Base-by-base conservation (phyloP, 2,329 filamentous ascomycete species). In the Colletotrichum neosansevieriae region DNA sequence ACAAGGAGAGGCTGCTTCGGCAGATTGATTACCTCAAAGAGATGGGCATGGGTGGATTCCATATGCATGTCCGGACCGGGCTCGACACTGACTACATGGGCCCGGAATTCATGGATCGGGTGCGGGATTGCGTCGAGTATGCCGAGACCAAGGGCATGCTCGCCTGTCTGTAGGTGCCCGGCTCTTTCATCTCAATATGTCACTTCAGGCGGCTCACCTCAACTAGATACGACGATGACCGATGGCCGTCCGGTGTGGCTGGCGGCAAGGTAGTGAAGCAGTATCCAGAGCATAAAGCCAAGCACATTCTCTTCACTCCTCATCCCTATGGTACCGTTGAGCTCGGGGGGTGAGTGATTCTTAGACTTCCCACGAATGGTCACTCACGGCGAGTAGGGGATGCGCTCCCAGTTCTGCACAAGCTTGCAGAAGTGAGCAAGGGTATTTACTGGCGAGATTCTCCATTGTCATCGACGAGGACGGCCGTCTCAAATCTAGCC, bases 1-100 rank as follows among this genome's bases (percentile, higher is more conserved):
- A 76, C 10, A 74, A 73, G 64, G 64, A 66, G 11, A 72, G 75
- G 60, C 60, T 77, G 54, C 71, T 75, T 2, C 71, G 74, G 19
- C 75, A 78, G 56, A 76, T 78, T 34, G 74, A 77, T 57, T 54
- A 73, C 60, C 73, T 78, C 17, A 45, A 66, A 15, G 73, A 74
- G 10, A 78, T 78, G 76, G 76, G 76, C 3, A 70, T 77, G 63
- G 76, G 76, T 3, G 76, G 76, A 3, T 77, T 77, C 45, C 74
- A 75, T 34, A 77, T 77, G 71, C 75, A 78, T 69, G 72, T 74
- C 15, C 71, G 76, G 15, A 74, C 72, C 3, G 76, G 76, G 2
- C 73, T 78, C 13, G 76, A 78, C 51, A 78, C 76, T 7, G 73
- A 74, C 24, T 76, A 78, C 45, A 71, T 77, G 70, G 75, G 75